These are phyloP conservation scores for Parastagonospora nodorum DNA, from an alignment of 2,329 filamentous ascomycete genomes.

Conservation along the genomic window DNA sequence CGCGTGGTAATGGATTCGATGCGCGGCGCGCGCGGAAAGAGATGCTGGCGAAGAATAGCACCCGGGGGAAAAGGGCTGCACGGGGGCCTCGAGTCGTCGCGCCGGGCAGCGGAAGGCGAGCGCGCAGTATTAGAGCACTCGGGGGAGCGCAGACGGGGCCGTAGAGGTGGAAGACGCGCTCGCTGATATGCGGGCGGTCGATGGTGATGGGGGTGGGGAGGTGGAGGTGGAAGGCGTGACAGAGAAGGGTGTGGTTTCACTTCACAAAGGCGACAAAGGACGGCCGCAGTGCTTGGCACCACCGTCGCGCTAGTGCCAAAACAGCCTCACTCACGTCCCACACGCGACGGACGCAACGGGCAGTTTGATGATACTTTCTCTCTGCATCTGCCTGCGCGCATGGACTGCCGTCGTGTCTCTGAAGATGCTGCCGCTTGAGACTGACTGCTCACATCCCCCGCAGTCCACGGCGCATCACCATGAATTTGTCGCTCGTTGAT, in stretches of 20 bases:
- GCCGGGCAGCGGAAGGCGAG: slow-evolving; percentile 25
- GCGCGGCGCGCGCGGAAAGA: slow-evolving; percentile 41
- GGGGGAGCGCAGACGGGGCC: slow-evolving; percentile 29
- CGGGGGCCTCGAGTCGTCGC: slow-evolving; percentile 35
- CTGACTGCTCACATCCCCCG: slow-evolving; percentile 12
- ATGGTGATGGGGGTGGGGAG: slow-evolving; percentile 34
- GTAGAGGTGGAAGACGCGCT: slow-evolving; percentile 38
- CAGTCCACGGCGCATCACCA: slow-evolving; percentile 41
- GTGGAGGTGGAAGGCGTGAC: slow-evolving; percentile 31
- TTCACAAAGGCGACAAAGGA: slow-evolving; percentile 18
- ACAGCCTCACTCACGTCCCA: slow-evolving; percentile 3
- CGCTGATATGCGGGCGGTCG: slow-evolving; percentile 39
- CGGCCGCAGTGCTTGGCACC: slow-evolving; percentile 3
- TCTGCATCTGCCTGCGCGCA: slow-evolving; percentile 13
- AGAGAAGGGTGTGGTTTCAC: slow-evolving; percentile 10
- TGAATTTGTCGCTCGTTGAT: slow-evolving; percentile 75
- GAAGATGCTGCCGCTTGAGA: slow-evolving; percentile 28
- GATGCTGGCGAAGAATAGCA: slow-evolving; percentile 34
- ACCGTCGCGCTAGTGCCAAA: slow-evolving; percentile 10
- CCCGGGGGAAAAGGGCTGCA: slow-evolving; percentile 36
- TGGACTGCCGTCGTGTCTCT: slow-evolving; percentile 16
- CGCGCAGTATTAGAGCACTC: slow-evolving; percentile 33
- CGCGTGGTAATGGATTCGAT: slow-evolving; percentile 22
- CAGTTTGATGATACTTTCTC: background rate
- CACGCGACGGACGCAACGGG: too few species aligned